phyloP scores from a whole-genome alignment of 257 asterid species.

The Penstemon davidsonii region DNA sequence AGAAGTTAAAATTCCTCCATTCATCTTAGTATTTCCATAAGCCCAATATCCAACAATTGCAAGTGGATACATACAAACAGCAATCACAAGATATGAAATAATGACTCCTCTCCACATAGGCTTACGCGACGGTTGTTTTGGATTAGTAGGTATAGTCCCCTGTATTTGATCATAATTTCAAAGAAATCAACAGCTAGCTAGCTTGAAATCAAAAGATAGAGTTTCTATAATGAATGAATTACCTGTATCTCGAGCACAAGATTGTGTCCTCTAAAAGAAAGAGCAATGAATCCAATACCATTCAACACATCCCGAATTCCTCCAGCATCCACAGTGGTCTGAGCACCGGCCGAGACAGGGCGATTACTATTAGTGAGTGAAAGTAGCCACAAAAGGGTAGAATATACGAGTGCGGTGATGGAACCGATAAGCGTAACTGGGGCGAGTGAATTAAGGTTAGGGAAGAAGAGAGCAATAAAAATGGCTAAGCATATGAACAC shows the following conservation, averaged over 20 bases:
- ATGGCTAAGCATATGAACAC: conserved; percentile 53
- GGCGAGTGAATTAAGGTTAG: conserved; percentile 56
- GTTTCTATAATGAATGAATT: background rate
- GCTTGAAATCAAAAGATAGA: background rate
- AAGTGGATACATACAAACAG: conserved; percentile 51
- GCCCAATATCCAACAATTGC: conserved; percentile 71
- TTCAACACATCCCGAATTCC: conserved; percentile 42
- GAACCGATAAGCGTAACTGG: conserved; percentile 53
- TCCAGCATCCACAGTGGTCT: background rate
- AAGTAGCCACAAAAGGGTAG: conserved; percentile 42
- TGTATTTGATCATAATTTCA: conserved; percentile 28
- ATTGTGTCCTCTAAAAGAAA: conserved; percentile 77
- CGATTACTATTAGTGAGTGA: conserved; percentile 29
- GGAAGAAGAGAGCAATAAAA: conserved; percentile 50
- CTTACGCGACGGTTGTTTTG: conserved; percentile 31
- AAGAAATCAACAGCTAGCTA: background rate
- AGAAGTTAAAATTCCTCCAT: conserved; percentile 47
- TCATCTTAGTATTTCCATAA: conserved; percentile 36
- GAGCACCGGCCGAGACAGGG: conserved; percentile 22
- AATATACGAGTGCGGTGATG: conserved; percentile 40
- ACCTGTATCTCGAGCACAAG: conserved; percentile 77
- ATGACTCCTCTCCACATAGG: conserved; percentile 71
- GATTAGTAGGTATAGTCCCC: conserved; percentile 65
- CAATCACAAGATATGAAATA: conserved; percentile 39
- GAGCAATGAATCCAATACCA: conserved; percentile 47